phyloP scores from a whole-genome alignment of 371 early-diverging fungal genomes.

The Apophysomyces variabilis region DNA sequence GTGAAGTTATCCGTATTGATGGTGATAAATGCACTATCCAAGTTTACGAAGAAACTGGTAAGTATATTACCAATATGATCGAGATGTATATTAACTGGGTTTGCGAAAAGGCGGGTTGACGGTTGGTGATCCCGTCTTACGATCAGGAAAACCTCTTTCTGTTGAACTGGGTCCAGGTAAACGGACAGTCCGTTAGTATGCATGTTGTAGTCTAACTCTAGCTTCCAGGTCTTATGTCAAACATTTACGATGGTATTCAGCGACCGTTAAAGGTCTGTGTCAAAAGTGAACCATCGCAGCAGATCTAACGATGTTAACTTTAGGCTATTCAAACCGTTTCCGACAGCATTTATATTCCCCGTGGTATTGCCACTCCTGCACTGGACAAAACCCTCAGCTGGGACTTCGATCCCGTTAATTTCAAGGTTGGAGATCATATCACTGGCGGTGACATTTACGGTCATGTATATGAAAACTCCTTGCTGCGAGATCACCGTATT shows the following conservation, averaged over 20 bases:
- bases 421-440: conserved; percentile 94
- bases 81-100: not conserved
- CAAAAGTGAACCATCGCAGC: conserved; percentile 1
- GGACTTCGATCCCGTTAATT: conserved; percentile 96
- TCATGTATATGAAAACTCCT: conserved; percentile 95
- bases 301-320: conserved; percentile 8
- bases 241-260: conserved; percentile 99
- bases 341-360: conserved; percentile 98
- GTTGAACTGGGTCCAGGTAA: conserved; percentile 99
- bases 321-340: conserved; percentile 93
- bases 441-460: conserved; percentile 99
- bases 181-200: not conserved
- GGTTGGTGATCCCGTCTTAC: conserved; percentile 98
- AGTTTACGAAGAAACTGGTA: conserved; percentile 99
- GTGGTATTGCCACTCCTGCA: conserved; percentile 98
- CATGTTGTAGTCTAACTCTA: conserved; percentile 10
- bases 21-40: conserved; percentile 99
- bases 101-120: conserved; percentile 88
- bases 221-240: conserved; percentile 85
- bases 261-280: conserved; percentile 89
- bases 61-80: conserved; percentile 3
- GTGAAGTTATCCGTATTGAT: conserved; percentile 99
- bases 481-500: conserved; percentile 92
- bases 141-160: conserved; percentile 98
- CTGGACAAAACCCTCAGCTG: conserved; percentile 91